phyloP scores from a whole-genome alignment of 2,329 filamentous ascomycete genomes.

The Verticillium zaregamsianum region DNA sequence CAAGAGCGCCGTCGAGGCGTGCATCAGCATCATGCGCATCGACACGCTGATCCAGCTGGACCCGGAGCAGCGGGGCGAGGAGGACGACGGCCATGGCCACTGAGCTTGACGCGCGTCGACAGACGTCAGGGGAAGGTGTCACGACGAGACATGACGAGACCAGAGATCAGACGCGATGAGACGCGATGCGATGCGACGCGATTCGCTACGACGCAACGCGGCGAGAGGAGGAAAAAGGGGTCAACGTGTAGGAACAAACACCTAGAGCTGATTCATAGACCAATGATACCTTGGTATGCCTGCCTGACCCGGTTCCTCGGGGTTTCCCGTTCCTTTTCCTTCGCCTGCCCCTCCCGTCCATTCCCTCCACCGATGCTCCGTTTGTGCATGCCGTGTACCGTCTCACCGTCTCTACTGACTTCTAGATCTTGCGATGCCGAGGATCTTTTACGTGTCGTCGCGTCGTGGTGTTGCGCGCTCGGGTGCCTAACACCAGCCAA shows the following conservation, averaged over 20 bases:
- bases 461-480: background rate
- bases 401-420: background rate
- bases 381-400: background rate
- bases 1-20: conserved; percentile 97
- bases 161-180: background rate
- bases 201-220: background rate
- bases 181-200: too few relatives aligned
- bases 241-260: conserved; percentile 8
- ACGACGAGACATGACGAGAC: background rate
- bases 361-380: background rate
- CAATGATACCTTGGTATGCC: conserved; percentile 15
- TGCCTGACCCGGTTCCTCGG: background rate
- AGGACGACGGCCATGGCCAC: conserved; percentile 84
- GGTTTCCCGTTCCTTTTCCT: background rate
- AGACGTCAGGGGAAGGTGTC: conserved; percentile 3
- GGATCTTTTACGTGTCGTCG: background rate
- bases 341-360: background rate
- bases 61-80: conserved; percentile 71
- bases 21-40: conserved; percentile 98
- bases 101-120: conserved; percentile 31
- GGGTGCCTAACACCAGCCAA: conserved; percentile 62
- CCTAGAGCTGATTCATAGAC: conserved; percentile 15
- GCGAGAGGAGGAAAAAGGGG: conserved; percentile 2
- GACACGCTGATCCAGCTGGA: conserved; percentile 98
- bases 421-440: background rate